Percentiles rank a stretch among this genome's conserved stretches.
Conservation (phyloP, 176 grass and related monocot species). For the Cenchrus americanus region DNA sequence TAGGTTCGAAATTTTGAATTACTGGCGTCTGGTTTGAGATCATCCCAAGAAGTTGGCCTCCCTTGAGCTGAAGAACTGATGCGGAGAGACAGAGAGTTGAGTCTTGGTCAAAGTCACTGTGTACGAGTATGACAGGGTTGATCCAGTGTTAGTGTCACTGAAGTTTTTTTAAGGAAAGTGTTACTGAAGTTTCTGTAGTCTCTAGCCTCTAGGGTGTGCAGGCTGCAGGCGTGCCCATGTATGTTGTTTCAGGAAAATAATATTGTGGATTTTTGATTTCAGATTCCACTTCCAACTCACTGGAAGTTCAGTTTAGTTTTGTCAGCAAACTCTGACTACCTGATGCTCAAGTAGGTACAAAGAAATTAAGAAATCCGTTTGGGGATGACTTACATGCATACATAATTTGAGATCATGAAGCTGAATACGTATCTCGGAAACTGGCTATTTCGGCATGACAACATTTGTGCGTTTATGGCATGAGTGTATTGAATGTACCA, state of each 20-base stretch:
- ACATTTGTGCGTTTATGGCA: neutral
- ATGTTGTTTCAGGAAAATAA: neutral
- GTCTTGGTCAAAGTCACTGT: neutral
- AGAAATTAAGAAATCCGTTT: neutral
- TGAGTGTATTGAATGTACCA: neutral
- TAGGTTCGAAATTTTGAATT: neutral
- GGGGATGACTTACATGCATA: neutral
- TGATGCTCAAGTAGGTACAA: neutral
- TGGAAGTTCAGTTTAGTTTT: constrained; percentile 9
- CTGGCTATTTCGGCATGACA: no score
- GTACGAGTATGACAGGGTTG: neutral
- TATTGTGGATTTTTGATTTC: neutral
- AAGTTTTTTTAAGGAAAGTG: neutral
- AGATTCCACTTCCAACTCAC: neutral
- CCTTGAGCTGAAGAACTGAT: neutral
- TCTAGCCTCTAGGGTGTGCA: neutral
- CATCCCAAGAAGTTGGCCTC: neutral
- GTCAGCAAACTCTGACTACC: neutral
- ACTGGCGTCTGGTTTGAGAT: neutral
- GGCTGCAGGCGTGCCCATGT: neutral
- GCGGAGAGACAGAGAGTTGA: neutral
- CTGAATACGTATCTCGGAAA: neutral
- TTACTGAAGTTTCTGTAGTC: neutral
- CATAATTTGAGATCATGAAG: neutral
- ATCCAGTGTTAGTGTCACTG: neutral